phyloP scores from a whole-genome alignment of 2,329 filamentous ascomycete species.

The Diaporthe ampelina region DNA sequence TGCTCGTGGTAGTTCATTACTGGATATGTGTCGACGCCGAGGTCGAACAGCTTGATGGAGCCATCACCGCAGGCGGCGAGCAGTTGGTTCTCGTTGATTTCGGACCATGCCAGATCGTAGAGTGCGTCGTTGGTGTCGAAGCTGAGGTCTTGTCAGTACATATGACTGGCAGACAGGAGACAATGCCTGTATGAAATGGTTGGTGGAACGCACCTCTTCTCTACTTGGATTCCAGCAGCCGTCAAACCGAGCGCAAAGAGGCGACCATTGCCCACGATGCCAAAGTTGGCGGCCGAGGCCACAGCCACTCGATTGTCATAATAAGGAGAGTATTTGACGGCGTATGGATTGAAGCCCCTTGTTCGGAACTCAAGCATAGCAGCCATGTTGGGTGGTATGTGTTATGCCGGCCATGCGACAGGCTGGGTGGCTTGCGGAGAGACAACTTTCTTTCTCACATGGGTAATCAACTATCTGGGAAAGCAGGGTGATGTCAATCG shows the following conservation, averaged over 20 bases:
- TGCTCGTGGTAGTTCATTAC: constrained; percentile 95
- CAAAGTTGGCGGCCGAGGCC: constrained; percentile 93
- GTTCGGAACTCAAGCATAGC: constrained; percentile 94
- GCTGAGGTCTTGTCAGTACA: constrained; percentile 58
- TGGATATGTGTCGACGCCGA: constrained; percentile 84
- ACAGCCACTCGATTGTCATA: constrained; percentile 96
- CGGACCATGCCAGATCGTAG: constrained; percentile 95
- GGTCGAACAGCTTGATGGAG: constrained; percentile 93
- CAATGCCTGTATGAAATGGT: not conserved
- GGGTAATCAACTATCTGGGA: not conserved
- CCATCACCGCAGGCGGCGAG: constrained; percentile 92
- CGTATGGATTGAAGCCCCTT: constrained; percentile 94
- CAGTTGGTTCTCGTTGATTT: constrained; percentile 95
- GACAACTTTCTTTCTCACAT: not conserved
- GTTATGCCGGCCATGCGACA: constrained; percentile 18
- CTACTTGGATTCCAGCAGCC: constrained; percentile 83
- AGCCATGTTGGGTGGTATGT: constrained; percentile 51
- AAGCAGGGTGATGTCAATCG: constrained; percentile 35
- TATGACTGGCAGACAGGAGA: not conserved
- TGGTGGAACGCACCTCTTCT: constrained; percentile 75
- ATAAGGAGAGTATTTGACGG: constrained; percentile 98
- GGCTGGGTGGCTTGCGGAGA: not conserved
- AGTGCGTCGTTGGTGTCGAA: constrained; percentile 98
- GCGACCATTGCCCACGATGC: constrained; percentile 94
- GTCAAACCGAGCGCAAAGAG: constrained; percentile 88